Evolutionary conservation across 1,139 yeast species (phyloP).

Genomic region (Scheffersomyces lignicola): DNA sequence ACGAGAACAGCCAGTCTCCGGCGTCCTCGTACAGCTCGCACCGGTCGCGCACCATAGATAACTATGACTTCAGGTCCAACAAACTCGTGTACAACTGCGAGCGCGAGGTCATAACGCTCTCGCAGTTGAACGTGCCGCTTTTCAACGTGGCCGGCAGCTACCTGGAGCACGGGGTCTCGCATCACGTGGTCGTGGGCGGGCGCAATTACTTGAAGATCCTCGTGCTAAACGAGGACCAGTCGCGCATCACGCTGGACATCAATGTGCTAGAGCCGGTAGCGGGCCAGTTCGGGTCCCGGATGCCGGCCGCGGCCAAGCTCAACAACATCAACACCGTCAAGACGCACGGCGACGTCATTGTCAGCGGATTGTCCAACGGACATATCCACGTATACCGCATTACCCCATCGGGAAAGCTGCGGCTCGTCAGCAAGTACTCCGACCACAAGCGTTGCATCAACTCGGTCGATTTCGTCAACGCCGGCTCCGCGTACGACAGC

Average conservation of each 20-base stretch:
- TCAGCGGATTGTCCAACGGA: conserved; percentile 47
- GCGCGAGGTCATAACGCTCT: conserved; percentile 27
- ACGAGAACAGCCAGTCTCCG: conserved; percentile 15
- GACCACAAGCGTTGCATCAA: conserved; percentile 85
- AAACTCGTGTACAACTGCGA: conserved; percentile 28
- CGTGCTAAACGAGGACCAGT: conserved; percentile 42
- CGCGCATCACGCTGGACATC: conserved; percentile 36
- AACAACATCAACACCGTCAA: conserved; percentile 44
- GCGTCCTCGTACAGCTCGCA: conserved; percentile 21
- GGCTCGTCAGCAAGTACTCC: conserved; percentile 45
- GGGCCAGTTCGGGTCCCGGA: conserved; percentile 45
- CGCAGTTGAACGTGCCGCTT: conserved; percentile 23
- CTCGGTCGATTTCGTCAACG: conserved; percentile 61
- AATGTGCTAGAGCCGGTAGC: conserved; percentile 46
- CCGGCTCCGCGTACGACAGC: conserved; percentile 33
- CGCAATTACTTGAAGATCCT: conserved; percentile 55
- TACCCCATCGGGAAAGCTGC: conserved; percentile 36
- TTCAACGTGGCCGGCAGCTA: conserved; percentile 7
- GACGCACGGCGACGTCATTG: conserved; percentile 34
- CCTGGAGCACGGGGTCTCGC: conserved; percentile 12
- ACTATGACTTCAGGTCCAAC: conserved; percentile 8
- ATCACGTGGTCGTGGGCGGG: conserved; percentile 57
- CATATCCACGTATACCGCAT: conserved; percentile 34
- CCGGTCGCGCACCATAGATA: conserved; percentile 6
- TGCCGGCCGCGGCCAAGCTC: conserved; percentile 34